phyloP scores from a whole-genome alignment of 192 early-diverging fungal species.

The Spinellus fusiger region DNA sequence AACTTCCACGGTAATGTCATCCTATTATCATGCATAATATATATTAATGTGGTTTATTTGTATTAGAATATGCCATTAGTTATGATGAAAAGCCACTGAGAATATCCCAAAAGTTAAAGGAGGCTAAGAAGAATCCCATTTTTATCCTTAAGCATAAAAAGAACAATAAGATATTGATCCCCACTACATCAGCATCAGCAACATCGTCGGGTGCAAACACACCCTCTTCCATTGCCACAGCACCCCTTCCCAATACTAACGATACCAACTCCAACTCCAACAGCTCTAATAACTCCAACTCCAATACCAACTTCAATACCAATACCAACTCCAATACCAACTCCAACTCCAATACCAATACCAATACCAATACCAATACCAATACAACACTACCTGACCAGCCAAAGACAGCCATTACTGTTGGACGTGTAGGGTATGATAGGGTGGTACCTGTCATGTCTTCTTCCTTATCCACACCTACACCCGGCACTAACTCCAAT shows the following conservation, averaged over 20 bases:
- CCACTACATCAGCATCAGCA: slow-evolving; percentile 5
- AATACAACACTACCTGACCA: neutral
- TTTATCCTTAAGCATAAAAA: slow-evolving; percentile 75
- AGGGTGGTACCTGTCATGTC: slow-evolving; percentile 28
- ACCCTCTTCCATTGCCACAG: neutral
- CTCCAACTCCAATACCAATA: slow-evolving; percentile 2
- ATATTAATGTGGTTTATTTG: neutral
- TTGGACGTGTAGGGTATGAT: slow-evolving; percentile 20
- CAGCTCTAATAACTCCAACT: slow-evolving; percentile 4
- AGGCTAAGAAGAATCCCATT: slow-evolving; percentile 60
- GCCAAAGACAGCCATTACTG: slow-evolving; percentile 18
- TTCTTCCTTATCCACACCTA: slow-evolving; percentile 26
- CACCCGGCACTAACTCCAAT: neutral
- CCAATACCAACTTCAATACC: slow-evolving; percentile 6
- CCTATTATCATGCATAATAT: neutral
- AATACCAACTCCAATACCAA: slow-evolving; percentile 5
- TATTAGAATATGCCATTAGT: slow-evolving; percentile 57
- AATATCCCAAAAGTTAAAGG: slow-evolving; percentile 67
- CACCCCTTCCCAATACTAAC: neutral
- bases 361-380: no score
- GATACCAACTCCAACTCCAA: slow-evolving; percentile 2
- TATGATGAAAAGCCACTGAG: slow-evolving; percentile 76
- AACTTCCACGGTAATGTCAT: slow-evolving; percentile 45
- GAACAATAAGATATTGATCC: slow-evolving; percentile 50
- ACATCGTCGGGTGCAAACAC: no score